Evolutionary conservation across 176 grass and related monocot species (phyloP).

Genomic region (Olyra latifolia): DNA sequence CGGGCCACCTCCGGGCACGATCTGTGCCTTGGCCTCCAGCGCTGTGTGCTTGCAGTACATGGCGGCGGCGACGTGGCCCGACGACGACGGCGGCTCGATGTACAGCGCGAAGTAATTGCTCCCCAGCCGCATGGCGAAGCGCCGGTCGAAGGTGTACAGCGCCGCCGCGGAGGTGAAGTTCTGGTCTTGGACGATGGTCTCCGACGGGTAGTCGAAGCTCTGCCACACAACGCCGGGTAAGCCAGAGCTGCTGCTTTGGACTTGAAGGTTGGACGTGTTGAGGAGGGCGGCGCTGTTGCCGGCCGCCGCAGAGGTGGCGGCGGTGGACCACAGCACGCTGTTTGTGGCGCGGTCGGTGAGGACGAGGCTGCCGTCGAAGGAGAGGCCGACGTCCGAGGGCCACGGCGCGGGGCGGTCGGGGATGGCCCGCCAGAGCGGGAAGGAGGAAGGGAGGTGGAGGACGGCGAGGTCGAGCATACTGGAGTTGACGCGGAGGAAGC

Average conservation of each 20-base stretch:
- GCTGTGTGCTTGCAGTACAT: constrained; percentile 85
- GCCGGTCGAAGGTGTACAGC: constrained; percentile 51
- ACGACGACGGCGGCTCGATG: constrained; percentile 37
- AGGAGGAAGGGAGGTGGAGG: constrained; percentile 69
- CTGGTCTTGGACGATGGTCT: constrained; percentile 86
- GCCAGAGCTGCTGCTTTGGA: constrained; percentile 31
- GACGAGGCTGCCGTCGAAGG: constrained; percentile 61
- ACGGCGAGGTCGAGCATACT: constrained; percentile 74
- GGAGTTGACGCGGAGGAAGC: constrained; percentile 68
- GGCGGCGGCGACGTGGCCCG: neutral
- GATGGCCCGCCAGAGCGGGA: constrained; percentile 74
- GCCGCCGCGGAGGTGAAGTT: constrained; percentile 68
- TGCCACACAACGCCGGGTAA: constrained; percentile 50
- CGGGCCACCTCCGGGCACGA: constrained; percentile 44
- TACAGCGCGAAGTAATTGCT: constrained; percentile 56
- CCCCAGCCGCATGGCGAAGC: constrained; percentile 68
- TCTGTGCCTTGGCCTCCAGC: constrained; percentile 65
- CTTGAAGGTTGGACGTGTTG: constrained; percentile 85
- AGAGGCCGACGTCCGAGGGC: constrained; percentile 45
- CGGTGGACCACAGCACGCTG: constrained; percentile 60
- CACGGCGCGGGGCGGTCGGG: constrained; percentile 43
- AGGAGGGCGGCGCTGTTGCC: constrained; percentile 70
- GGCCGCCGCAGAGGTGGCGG: constrained; percentile 21
- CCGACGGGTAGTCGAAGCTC: constrained; percentile 78
- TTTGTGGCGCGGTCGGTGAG: constrained; percentile 49